Evolutionary conservation across 805 yeast genomes (phyloP).

Genomic region (Cyberlindnera suaveolens): DNA sequence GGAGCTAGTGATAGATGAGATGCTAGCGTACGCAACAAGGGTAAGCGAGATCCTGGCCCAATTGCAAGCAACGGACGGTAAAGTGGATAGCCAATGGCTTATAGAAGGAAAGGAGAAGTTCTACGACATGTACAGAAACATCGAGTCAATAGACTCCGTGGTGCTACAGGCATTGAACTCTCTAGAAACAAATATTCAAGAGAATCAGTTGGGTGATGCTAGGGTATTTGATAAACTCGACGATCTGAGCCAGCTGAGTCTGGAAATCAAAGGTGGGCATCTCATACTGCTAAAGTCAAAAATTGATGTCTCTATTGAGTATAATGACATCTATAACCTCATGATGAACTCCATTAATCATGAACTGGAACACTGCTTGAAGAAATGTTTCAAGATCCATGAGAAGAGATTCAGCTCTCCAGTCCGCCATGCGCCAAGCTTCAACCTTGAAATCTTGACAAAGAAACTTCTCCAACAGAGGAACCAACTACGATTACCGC

Average conservation of each 20-base stretch:
- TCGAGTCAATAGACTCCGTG: slow-evolving; percentile 30
- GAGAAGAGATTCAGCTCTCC: slow-evolving; percentile 36
- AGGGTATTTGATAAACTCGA: slow-evolving; percentile 26
- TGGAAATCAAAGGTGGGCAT: slow-evolving; percentile 23
- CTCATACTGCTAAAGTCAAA: slow-evolving; percentile 25
- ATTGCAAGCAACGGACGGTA: slow-evolving; percentile 2
- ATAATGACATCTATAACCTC: slow-evolving; percentile 34
- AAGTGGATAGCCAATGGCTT: slow-evolving; percentile 25
- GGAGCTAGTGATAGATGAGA: slow-evolving; percentile 16
- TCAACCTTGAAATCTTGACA: slow-evolving; percentile 29
- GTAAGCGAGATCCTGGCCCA: slow-evolving; percentile 12
- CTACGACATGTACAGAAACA: slow-evolving; percentile 24
- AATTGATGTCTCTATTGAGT: slow-evolving; percentile 37
- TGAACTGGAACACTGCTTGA: slow-evolving; percentile 33
- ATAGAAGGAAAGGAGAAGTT: slow-evolving; percentile 29
- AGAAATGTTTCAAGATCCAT: slow-evolving; percentile 31
- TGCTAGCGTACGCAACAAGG: slow-evolving; percentile 14
- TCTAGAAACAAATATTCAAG: slow-evolving; percentile 26
- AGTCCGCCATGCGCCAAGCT: slow-evolving; percentile 31
- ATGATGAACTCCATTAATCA: slow-evolving; percentile 37
- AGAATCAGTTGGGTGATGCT: slow-evolving; percentile 22
- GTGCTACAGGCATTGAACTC: slow-evolving; percentile 30
- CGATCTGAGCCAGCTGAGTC: slow-evolving; percentile 25
- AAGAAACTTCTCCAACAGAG: slow-evolving; percentile 26
- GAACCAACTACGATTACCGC: slow-evolving; percentile 32